Percentiles rank a stretch among this genome's conserved stretches.
Conservation (phyloP, 768 basidiomycete species). For the Strobilomyces echinocephalus region DNA sequence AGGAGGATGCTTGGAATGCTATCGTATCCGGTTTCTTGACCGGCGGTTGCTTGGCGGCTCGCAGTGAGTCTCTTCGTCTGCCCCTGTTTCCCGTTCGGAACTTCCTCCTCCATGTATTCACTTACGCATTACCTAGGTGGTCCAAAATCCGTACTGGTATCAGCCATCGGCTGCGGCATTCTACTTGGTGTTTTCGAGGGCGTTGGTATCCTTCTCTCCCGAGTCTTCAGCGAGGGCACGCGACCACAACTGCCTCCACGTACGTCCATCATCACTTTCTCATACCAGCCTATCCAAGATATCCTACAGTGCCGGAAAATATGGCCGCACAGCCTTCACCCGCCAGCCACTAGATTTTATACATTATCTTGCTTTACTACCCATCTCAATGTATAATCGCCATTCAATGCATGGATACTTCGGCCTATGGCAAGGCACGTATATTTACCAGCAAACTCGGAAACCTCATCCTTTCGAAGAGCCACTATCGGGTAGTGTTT, state of each 20-base stretch:
- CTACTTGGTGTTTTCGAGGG: constrained; percentile 92
- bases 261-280: constrained; percentile 38
- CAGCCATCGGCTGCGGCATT: constrained; percentile 95
- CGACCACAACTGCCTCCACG: constrained; percentile 76
- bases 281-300: constrained; percentile 4
- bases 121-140: constrained; percentile 56
- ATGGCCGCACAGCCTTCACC: constrained; percentile 49
- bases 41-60: constrained; percentile 89
- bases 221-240: constrained; percentile 81
- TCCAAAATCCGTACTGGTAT: constrained; percentile 83
- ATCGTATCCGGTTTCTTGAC: constrained; percentile 99
- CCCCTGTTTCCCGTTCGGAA: background rate
- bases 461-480: background rate
- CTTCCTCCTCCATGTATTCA: background rate
- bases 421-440: constrained; percentile 25
- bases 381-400: constrained; percentile 35
- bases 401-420: constrained; percentile 31
- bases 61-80: constrained; percentile 59
- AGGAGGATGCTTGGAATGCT: constrained; percentile 98
- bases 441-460: background rate
- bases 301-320: constrained; percentile 45
- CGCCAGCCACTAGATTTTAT: constrained; percentile 48
- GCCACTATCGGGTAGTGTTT: background rate
- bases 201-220: constrained; percentile 86
- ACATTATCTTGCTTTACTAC: constrained; percentile 28